Evolutionary conservation across 1,284 basidiomycete species (phyloP).

Genomic region (Trichosporon inkin): DNA sequence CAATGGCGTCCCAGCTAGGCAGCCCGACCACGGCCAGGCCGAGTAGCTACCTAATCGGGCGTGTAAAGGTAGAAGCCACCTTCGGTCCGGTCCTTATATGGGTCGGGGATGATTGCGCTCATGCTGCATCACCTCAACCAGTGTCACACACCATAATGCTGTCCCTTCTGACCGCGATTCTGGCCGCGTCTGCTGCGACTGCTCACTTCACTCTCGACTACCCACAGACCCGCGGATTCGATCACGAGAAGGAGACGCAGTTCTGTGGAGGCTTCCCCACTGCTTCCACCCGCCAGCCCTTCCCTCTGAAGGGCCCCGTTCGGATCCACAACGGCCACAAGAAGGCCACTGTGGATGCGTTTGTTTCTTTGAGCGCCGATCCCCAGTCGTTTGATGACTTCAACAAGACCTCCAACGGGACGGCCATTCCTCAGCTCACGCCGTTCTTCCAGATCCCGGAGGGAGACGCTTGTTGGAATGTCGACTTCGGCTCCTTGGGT

Average conservation of each 20-base stretch:
- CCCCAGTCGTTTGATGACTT: conserved; percentile 62
- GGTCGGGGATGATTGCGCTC: too few relatives aligned
- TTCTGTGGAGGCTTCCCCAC: conserved; percentile 51
- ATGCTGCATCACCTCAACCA: not conserved
- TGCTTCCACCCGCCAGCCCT: conserved; percentile 56
- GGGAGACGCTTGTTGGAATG: conserved; percentile 60
- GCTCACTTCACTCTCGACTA: conserved; percentile 69
- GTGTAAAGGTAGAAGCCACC: not conserved
- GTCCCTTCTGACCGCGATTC: not conserved
- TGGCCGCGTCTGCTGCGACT: conserved; percentile 49
- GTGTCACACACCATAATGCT: not conserved
- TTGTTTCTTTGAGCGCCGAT: conserved; percentile 57
- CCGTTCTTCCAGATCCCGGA: conserved; percentile 58
- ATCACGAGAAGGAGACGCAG: conserved; percentile 56
- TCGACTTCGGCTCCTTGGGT: conserved; percentile 55
- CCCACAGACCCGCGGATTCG: conserved; percentile 62
- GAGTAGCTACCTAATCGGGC: not conserved
- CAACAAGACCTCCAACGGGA: conserved; percentile 51
- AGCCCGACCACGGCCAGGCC: not conserved
- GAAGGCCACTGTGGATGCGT: conserved; percentile 52
- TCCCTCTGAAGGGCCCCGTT: conserved; percentile 58
- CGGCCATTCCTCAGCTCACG: conserved; percentile 44
- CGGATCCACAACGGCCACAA: conserved; percentile 39
- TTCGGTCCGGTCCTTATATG: conserved; percentile 1
- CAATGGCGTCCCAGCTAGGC: not conserved